phyloP scores from a whole-genome alignment of 2,329 filamentous ascomycete genomes.

The Xenoacremonium recifei region DNA sequence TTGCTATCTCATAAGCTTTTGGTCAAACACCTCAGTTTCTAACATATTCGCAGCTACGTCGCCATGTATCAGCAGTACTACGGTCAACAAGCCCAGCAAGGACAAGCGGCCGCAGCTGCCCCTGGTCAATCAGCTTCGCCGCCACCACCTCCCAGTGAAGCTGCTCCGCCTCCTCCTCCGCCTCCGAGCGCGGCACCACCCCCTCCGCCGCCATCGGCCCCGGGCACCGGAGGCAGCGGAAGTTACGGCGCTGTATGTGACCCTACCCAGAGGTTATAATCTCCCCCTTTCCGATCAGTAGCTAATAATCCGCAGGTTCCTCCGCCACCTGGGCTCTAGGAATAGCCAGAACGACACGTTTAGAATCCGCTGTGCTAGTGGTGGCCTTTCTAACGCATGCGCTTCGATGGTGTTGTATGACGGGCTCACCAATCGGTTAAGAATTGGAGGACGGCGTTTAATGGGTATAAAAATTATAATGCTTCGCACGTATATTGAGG shows the following conservation, averaged over 20 bases:
- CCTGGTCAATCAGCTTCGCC: conserved; percentile 49
- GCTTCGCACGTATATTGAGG: too few relatives aligned
- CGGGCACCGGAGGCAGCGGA: conserved; percentile 40
- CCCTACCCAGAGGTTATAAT: background rate
- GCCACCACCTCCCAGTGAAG: conserved; percentile 57
- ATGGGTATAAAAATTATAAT: too few relatives aligned
- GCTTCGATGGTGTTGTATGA: too few relatives aligned
- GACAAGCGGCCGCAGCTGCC: conserved; percentile 36
- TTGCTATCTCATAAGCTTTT: background rate
- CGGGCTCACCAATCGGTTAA: too few relatives aligned
- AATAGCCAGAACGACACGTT: too few relatives aligned
- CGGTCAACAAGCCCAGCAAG: conserved; percentile 43
- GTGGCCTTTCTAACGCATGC: too few relatives aligned
- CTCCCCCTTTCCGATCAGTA: background rate
- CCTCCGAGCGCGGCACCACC: conserved; percentile 56
- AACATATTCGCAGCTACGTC: conserved; percentile 46
- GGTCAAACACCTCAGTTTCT: conserved; percentile 17
- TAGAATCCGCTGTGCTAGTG: too few relatives aligned
- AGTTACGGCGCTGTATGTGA: conserved; percentile 64
- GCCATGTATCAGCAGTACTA: conserved; percentile 76
- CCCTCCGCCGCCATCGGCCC: conserved; percentile 44
- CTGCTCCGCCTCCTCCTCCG: conserved; percentile 63
- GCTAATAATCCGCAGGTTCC: conserved; percentile 43
- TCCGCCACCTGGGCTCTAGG: conserved; percentile 54
- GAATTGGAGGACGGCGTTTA: too few relatives aligned